These are phyloP conservation scores for Articulospora tetracladia DNA, from an alignment of 495 filamentous ascomycete species.

Conservation along the genomic window DNA sequence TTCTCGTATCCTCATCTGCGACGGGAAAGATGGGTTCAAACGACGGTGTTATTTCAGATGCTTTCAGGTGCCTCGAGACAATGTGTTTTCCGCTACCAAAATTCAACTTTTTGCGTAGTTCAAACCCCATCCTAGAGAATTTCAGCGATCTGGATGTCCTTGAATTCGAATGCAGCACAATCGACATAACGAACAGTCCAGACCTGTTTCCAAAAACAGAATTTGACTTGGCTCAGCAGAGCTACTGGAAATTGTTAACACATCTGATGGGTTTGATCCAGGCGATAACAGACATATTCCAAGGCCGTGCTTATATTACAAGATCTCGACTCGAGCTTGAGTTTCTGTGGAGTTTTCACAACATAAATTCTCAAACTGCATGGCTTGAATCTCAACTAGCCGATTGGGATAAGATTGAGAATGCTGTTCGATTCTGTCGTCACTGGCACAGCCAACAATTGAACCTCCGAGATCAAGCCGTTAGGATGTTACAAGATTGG, in stretches of 20 bases:
- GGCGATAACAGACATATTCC: constrained; percentile 2
- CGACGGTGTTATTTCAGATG: neutral
- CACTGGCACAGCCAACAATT: constrained; percentile 3
- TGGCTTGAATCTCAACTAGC: constrained; percentile 15
- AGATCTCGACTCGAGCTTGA: neutral
- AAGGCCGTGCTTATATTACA: constrained; percentile 2
- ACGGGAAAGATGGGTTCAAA: neutral
- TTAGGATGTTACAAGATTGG: constrained; percentile 8
- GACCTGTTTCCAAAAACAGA: neutral
- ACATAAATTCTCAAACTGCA: constrained; percentile 3
- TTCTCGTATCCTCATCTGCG: neutral
- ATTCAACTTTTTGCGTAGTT: constrained; percentile 5
- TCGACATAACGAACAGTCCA: neutral
- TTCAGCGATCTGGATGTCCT: constrained; percentile 16
- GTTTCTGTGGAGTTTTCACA: constrained; percentile 1
- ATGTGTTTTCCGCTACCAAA: neutral
- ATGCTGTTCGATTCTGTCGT: constrained; percentile 5
- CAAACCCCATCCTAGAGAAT: neutral
- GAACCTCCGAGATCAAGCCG: neutral
- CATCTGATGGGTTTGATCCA: constrained; percentile 9
- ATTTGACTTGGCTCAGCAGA: constrained; percentile 12
- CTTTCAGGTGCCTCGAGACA: neutral
- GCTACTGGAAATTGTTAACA: constrained; percentile 6
- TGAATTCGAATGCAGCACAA: constrained; percentile 12
- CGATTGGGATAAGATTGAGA: constrained; percentile 5